Evolutionary conservation across 2,329 filamentous ascomycete genomes (phyloP), one percentile per base, ranked within the genome.

Genomic region (Sporothrix mexicana): DNA sequence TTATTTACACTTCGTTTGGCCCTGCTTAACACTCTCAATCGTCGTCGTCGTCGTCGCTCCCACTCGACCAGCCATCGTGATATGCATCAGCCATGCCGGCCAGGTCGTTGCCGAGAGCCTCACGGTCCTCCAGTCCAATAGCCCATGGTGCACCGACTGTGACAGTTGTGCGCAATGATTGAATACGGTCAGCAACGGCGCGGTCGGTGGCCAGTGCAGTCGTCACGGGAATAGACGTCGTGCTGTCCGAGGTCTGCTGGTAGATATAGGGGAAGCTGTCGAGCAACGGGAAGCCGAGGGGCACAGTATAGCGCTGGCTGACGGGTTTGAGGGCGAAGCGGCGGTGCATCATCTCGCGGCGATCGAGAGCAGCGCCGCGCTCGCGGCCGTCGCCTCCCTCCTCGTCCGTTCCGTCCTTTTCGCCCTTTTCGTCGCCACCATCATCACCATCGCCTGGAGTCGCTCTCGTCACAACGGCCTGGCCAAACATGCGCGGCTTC

Each of bases 81-180:
- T 98, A 98, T 74, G 93, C 93, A 78, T 97, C 95, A 1, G 92
- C 91, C 77, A 98, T 90, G 74, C 93, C 91, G 30, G 92, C 90
- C 53, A 99, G 84, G 13, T 92, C 90, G 78, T 97, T 96, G 62
- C 90, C 88, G n/a, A 98, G 84, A 2, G 86, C 85, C 81, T 99
- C 96, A 57, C 95, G 88, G 78, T 98, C 95, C 74, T 97, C 93
- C 2, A 95, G 77, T 0, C 86, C 85, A 17, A 95, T 85, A 12
- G 88, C 85, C 74, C 90, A 87, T 17, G 87, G 83, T 3, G 73
- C 70, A 25, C 69, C 72, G 0, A 74, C 89, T 13, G 92, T 85
- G 41, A 76, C 90, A 13, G 92, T 85, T 25, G 86, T 83, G 76
- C 92, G 89, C 41, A 97, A 82, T 1, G 82, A 80, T 78, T 91